phyloP scores from a whole-genome alignment of 73 alveolate species.

The Diophrys appendiculata region DNA sequence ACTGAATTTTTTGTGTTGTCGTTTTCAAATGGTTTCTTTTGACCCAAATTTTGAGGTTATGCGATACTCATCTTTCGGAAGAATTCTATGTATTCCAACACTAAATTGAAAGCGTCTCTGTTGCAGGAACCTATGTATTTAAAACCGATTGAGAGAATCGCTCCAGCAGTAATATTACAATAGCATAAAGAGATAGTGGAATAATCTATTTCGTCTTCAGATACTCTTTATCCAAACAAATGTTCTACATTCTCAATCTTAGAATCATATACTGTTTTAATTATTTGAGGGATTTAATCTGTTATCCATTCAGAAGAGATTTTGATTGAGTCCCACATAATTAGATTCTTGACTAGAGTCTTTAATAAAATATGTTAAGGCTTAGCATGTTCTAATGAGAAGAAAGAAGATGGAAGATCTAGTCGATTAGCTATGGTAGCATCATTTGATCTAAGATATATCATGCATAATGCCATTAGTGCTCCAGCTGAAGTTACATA shows the following conservation, averaged over 20 bases:
- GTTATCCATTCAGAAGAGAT: conserved; percentile 78
- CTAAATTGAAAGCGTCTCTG: conserved; percentile 76
- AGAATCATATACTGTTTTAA: conserved; percentile 80
- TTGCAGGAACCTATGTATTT: conserved; percentile 96
- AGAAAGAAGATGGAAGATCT: conserved; percentile 90
- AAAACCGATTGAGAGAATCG: conserved; percentile 91
- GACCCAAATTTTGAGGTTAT: conserved; percentile 52
- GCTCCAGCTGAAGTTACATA: conserved; percentile 97
- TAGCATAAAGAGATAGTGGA: conserved; percentile 88
- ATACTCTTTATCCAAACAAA: conserved; percentile 67
- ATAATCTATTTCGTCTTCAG: conserved; percentile 94
- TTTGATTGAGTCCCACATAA: conserved; percentile 93
- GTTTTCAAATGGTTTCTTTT: conserved; percentile 65
- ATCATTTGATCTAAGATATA: conserved; percentile 81
- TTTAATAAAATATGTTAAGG: conserved; percentile 88
- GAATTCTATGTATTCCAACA: conserved; percentile 68
- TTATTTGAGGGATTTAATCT: conserved; percentile 87
- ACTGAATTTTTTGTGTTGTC: conserved; percentile 83
- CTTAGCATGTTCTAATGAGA: conserved; percentile 88
- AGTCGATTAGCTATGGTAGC: conserved; percentile 75
- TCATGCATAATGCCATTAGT: conserved; percentile 86
- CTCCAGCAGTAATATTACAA: conserved; percentile 88
- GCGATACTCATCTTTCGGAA: conserved; percentile 73
- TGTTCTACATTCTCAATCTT: conserved; percentile 74
- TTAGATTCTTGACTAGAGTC: conserved; percentile 88